Percentiles rank a stretch among this genome's conserved stretches.
Evolutionary conservation across 225 moss, liverwort and hornwort species (phyloP).

Genomic region (Neckera pumila): DNA sequence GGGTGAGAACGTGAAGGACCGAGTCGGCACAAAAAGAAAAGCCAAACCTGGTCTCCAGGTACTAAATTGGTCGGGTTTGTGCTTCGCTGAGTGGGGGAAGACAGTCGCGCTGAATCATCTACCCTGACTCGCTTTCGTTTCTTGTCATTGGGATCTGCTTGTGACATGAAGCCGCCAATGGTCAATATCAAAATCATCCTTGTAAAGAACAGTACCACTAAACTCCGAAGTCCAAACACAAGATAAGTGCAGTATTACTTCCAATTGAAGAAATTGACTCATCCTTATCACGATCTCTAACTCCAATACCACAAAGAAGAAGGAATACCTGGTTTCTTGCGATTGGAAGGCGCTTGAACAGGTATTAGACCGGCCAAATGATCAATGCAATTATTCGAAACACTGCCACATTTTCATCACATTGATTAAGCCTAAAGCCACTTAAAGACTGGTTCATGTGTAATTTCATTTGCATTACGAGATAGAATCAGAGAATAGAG

Average conservation of each 20-base stretch:
- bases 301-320: background rate
- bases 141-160: constrained; percentile 35
- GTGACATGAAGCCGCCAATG: background rate
- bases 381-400: background rate
- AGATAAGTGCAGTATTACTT: background rate
- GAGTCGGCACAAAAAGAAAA: background rate
- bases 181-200: constrained; percentile 2
- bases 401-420: constrained; percentile 21
- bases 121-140: constrained; percentile 80
- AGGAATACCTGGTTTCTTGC: constrained; percentile 46
- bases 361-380: background rate
- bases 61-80: constrained; percentile 31
- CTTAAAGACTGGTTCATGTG: background rate
- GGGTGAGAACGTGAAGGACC: background rate
- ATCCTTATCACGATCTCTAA: background rate
- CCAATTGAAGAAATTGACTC: background rate
- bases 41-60: constrained; percentile 58
- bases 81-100: constrained; percentile 63
- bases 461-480: background rate
- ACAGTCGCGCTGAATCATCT: constrained; percentile 60
- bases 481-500: background rate
- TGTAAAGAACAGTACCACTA: background rate
- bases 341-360: constrained; percentile 29
- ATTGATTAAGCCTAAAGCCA: background rate
- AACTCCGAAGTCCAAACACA: background rate